Conservation (phyloP, 306 rosid species). For the Cucurbita ficifolia region DNA sequence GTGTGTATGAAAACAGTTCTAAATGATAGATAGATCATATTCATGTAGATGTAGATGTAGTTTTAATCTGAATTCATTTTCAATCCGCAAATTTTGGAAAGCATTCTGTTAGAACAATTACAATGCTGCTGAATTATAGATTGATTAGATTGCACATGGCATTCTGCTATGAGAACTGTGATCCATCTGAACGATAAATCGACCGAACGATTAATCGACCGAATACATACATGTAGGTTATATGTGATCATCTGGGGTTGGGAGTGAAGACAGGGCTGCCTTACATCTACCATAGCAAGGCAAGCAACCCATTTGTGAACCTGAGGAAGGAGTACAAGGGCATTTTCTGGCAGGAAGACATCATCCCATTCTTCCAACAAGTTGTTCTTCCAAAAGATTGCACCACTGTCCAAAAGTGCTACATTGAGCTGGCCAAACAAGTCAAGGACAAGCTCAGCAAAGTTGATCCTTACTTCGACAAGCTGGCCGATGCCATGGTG, state of each 20-base stretch:
- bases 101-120: neutral
- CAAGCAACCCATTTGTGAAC: conserved; percentile 60
- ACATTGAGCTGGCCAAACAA: conserved; percentile 66
- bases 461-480: conserved; percentile 69
- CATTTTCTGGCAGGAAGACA: conserved; percentile 68
- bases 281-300: conserved; percentile 56
- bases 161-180: neutral
- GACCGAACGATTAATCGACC: neutral
- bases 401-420: conserved; percentile 80
- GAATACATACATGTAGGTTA: conserved; percentile 22
- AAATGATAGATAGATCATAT: neutral
- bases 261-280: conserved; percentile 86
- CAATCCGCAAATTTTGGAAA: neutral
- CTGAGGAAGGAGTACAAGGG: conserved; percentile 62
- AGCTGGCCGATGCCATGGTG: conserved; percentile 51
- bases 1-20: neutral
- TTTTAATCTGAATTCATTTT: neutral
- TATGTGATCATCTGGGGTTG: conserved; percentile 71
- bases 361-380: conserved; percentile 55
- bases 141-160: too few relatives aligned
- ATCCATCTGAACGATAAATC: neutral
- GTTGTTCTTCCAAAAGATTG: conserved; percentile 48
- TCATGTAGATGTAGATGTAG: neutral
- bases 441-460: conserved; percentile 73
- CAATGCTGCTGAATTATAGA: neutral